Evolutionary conservation across 768 basidiomycete species (phyloP), one percentile per base, ranked within the genome.

Genomic region (Mycena pura): DNA sequence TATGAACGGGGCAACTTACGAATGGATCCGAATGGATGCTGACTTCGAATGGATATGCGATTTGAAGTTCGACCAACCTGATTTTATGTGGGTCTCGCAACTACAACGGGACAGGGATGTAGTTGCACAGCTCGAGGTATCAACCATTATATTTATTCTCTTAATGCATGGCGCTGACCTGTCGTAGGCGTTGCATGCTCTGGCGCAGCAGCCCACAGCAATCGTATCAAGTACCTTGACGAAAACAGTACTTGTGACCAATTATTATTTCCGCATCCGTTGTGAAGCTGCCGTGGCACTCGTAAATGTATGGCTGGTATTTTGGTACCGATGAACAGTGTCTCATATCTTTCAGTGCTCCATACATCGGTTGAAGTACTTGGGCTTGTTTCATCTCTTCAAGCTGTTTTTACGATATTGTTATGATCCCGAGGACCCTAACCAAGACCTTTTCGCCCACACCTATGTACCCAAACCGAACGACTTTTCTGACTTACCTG

Each of bases 11-110:
- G 96, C 96, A 63, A 96, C 95, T 3, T 99, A 98, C 75, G 97
- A 99, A 76, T 99, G 96, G 96, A 99, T 99, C 59, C 82, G 97
- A 63, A 93, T 99, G 84, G 97, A 99, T 71, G 95, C 97, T 15
- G 97, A 99, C 72, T 96, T 97, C 73, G 97, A 99, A 77, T 99
- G 97, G 97, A 92, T 99, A 54, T 91, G 93, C n/a, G 84, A 84
- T 36, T 85, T 98, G 62, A 88, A 87, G 63, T 99, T 96, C 64
- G 92, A 96, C 49, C 95, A 98, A 77, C 94, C 93, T 40, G 95
- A 96, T 78, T 99, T 95, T 70, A 96, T 96, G 93, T 99, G 96
- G 95, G 92, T 96, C 21, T 93, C 90, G 38, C 97, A 99, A 72
- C 78, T 99, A 49, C 94, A 96, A 75, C 82, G 95, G 56, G 97